phyloP scores from a whole-genome alignment of 2,329 filamentous ascomycete species.

The Epicoccum sorghinum region DNA sequence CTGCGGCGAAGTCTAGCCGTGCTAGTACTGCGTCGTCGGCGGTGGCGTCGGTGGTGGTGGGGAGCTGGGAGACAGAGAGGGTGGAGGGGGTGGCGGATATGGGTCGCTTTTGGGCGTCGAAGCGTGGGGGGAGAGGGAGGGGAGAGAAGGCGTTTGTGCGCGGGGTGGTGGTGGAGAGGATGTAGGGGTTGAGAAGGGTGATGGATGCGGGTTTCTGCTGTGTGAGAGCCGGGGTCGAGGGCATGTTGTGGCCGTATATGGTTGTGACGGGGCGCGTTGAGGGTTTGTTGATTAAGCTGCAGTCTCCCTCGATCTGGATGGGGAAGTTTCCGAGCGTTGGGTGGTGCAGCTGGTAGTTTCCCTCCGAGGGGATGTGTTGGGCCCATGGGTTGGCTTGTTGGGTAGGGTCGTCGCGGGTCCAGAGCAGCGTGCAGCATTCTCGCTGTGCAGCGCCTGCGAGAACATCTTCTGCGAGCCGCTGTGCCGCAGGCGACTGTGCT shows the following conservation, averaged over 20 bases:
- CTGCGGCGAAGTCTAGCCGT: conserved; percentile 52
- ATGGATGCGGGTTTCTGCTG: conserved; percentile 41
- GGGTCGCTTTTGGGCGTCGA: conserved; percentile 31
- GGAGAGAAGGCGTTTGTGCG: conserved; percentile 40
- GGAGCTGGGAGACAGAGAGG: conserved; percentile 41
- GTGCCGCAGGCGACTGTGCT: conserved; percentile 67
- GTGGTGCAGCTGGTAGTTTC: conserved; percentile 54
- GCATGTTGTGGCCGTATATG: conserved; percentile 47
- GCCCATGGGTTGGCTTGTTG: conserved; percentile 47
- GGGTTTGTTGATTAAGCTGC: conserved; percentile 46
- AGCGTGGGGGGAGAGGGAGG: conserved; percentile 36
- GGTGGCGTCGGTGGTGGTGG: conserved; percentile 44
- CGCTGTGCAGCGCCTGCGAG: conserved; percentile 68
- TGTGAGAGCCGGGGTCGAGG: conserved; percentile 43
- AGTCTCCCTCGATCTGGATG: conserved; percentile 52
- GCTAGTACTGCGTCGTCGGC: conserved; percentile 50
- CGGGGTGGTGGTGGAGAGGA: conserved; percentile 44
- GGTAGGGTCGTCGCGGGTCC: conserved; percentile 52
- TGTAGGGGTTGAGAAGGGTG: conserved; percentile 47
- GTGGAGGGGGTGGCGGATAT: conserved; percentile 42
- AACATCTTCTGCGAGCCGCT: conserved; percentile 64
- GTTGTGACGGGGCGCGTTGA: conserved; percentile 48
- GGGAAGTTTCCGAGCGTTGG: conserved; percentile 52
- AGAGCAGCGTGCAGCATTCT: conserved; percentile 74
- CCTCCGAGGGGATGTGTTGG: conserved; percentile 44